Evolutionary conservation across 1,139 yeast genomes (phyloP).

Genomic region (Candida freyschussii): DNA sequence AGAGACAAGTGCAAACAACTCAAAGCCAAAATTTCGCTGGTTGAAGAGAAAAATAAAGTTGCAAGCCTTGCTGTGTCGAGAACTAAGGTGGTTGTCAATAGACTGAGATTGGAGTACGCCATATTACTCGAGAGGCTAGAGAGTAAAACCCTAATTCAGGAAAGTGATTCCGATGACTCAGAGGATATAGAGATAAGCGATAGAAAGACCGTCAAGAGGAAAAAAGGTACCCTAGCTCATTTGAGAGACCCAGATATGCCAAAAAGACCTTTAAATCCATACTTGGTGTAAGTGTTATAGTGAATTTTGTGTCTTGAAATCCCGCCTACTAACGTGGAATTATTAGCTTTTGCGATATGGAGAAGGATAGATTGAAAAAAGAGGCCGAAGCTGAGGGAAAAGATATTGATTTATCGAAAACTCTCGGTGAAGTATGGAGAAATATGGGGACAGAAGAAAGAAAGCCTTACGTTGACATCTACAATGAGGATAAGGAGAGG

Average conservation of each 20-base stretch:
- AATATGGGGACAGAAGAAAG: slow-evolving; percentile 62
- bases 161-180: slow-evolving; percentile 17
- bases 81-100: slow-evolving; percentile 69
- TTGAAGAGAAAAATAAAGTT: slow-evolving; percentile 76
- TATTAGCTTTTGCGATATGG: slow-evolving; percentile 66
- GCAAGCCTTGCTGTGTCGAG: slow-evolving; percentile 76
- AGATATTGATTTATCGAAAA: slow-evolving; percentile 61
- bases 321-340: no score
- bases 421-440: slow-evolving; percentile 86
- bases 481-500: slow-evolving; percentile 75
- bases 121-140: slow-evolving; percentile 78
- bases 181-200: slow-evolving; percentile 21
- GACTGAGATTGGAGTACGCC: slow-evolving; percentile 79
- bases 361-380: slow-evolving; percentile 65
- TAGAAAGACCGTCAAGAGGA: slow-evolving; percentile 26
- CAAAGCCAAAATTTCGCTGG: slow-evolving; percentile 63
- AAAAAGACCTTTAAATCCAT: slow-evolving; percentile 86
- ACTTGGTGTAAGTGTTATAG: slow-evolving; percentile 46
- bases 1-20: slow-evolving; percentile 41
- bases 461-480: slow-evolving; percentile 69
- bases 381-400: slow-evolving; percentile 48
- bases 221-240: slow-evolving; percentile 28
- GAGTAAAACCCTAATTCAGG: slow-evolving; percentile 37
- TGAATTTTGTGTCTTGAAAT: no score
- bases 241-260: slow-evolving; percentile 77